Evolutionary conservation across 2,329 filamentous ascomycete species (phyloP), one percentile per base, ranked within the genome.

Genomic region (Xylaria sp.): DNA sequence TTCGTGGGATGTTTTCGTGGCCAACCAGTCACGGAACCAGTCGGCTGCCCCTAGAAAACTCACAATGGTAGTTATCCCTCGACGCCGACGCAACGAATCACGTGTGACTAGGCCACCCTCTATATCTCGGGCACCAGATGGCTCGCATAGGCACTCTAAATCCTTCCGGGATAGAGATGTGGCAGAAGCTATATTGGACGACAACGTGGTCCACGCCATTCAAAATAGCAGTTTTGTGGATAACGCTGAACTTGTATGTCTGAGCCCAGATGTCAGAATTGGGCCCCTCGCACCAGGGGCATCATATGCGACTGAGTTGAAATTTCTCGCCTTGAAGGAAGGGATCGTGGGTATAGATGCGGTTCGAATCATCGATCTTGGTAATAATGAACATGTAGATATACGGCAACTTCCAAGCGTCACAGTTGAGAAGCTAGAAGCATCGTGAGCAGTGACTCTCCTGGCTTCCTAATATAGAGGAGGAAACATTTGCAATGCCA

Each of bases 371-470:
- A 84, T 94, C 3, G 93, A 96, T 78, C 78, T 95, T 68, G 87
- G 84, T 25, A 92, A 88, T 40, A 90, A 93, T 75, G 92, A 94
- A 81, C 91, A 92, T 76, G 90, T 93, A 3, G 92, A 95, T 78
- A 89, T 94, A 63, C 86, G 88, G 69, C 91, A 95, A 69, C 78
- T 96, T 71, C 93, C 93, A 0, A 89, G 87, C 53, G 88, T 93
- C 73, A 80, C 93, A 62, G 85, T 91, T 18, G 80, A 83, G 67
- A 58, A 60, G 54, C 27, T 48, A 55, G 61, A 65, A 54, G 63
- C n/a, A 51, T 60, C 48, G 68, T 58, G 44, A 57, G 13, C 21
- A 66, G 18, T 25, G n/a, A 32, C 40, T 40, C 29, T 25, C 21
- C n/a, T 47, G 9, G 18, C 44, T 40, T 1, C 50, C 44, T 35